Evolutionary conservation across 1,284 basidiomycete species (phyloP), one percentile per base, ranked within the genome.

Genomic region (Cerioporus squamosus): DNA sequence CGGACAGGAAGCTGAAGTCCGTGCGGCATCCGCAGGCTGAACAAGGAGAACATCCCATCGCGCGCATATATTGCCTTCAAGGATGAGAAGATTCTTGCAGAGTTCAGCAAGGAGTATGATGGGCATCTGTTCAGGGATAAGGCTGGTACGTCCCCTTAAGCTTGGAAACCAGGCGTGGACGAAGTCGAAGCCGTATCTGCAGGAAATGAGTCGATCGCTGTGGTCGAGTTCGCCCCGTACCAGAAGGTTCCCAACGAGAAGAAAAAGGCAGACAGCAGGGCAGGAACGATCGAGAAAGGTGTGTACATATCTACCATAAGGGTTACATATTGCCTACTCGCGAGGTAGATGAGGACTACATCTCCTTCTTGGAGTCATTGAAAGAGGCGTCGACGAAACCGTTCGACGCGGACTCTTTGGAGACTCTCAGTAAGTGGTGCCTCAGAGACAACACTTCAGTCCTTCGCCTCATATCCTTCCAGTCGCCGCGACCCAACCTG

Each of bases 21-120:
- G 14, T 40, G 15, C 18, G 18, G 56, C 10, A 2, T 51, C 14
- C 20, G 40, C 24, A 91, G 90, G 62, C 66, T 86, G 71, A 87
- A 91, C 75, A 91, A 91, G 76, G 92, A 95, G 76, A 90, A 90
- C 52, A 76, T 93, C 8, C 82, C 88, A 20, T 95, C 95, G 29
- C 86, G 96, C 26, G 97, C 97, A 12, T 98, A 98, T 72, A 90
- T 98, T 56, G 87, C 90, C 5, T 98, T 98, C 83, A 89, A 86
- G 75, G 82, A 78, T 26, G 84, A 89, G 40, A 88, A 91, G 15
- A 76, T 80, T 4, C 77, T 98, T 10, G 82, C 91, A 5, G 73
- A 75, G 1, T 98, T 99, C 68, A 91, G 93, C 69, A 79, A 81
- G 22, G 93, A 84, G 22, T 99, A 95, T 68, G 94, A 98, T 69